Evolutionary conservation across 192 early-diverging fungal genomes (phyloP).

Genomic region (Spizellomyces sp.): DNA sequence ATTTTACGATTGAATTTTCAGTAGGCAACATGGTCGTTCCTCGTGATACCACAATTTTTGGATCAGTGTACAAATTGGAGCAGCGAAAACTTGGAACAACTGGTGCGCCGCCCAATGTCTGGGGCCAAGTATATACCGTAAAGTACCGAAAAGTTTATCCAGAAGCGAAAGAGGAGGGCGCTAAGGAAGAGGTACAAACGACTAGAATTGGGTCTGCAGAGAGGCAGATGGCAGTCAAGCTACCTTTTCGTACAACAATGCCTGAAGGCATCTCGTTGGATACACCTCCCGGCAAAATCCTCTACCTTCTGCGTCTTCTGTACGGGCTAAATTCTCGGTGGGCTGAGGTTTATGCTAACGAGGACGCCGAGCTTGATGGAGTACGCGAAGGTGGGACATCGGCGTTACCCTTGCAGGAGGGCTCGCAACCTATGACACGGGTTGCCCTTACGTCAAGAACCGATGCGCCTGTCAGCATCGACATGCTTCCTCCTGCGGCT

Average conservation of each 20-base stretch:
- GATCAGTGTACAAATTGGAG: constrained; percentile 64
- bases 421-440: constrained; percentile 21
- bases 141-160: constrained; percentile 51
- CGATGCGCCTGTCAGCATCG: constrained; percentile 22
- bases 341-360: constrained; percentile 43
- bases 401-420: constrained; percentile 17
- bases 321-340: constrained; percentile 44
- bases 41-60: constrained; percentile 67
- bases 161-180: background rate
- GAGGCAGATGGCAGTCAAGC: constrained; percentile 4
- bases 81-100: constrained; percentile 19
- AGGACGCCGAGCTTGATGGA: constrained; percentile 16
- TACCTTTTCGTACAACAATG: constrained; percentile 25
- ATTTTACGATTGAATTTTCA: constrained; percentile 63
- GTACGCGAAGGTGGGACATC: constrained; percentile 6
- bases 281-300: constrained; percentile 18
- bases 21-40: constrained; percentile 35
- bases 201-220: background rate
- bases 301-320: constrained; percentile 43
- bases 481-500: constrained; percentile 33
- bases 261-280: constrained; percentile 21
- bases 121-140: constrained; percentile 61
- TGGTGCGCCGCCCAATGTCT: constrained; percentile 43
- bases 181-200: background rate
- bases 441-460: constrained; percentile 19